Conservation (phyloP, 2,329 filamentous ascomycete species). For the Aspergillus candidus region DNA sequence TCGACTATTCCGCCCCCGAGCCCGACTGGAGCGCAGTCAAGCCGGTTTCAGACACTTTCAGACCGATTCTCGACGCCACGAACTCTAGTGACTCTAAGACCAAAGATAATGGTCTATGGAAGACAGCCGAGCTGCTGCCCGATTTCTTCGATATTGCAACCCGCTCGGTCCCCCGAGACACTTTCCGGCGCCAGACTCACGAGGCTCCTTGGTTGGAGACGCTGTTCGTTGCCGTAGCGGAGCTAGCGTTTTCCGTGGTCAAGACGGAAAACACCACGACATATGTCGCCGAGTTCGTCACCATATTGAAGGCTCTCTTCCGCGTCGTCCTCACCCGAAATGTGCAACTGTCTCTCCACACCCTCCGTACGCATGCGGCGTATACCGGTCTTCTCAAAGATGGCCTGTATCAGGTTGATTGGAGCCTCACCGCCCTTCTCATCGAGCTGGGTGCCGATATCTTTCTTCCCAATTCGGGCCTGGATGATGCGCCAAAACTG, state of each 20-base stretch:
- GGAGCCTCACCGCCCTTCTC: constrained; percentile 38
- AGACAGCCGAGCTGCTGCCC: constrained; percentile 31
- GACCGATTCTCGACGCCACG: constrained; percentile 20
- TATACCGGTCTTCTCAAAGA: constrained; percentile 37
- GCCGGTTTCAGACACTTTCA: constrained; percentile 31
- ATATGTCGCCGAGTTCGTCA: constrained; percentile 26
- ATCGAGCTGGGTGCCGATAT: constrained; percentile 39
- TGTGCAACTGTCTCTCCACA: constrained; percentile 36
- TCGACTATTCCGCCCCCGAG: constrained; percentile 29
- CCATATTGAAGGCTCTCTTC: constrained; percentile 33
- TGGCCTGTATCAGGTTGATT: constrained; percentile 29
- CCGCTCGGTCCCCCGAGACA: constrained; percentile 40
- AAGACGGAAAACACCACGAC: constrained; percentile 22
- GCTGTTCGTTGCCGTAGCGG: constrained; percentile 40
- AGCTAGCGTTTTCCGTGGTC: constrained; percentile 33
- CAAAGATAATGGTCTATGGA: constrained; percentile 19
- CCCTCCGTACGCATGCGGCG: constrained; percentile 35
- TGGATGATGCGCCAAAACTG: constrained; percentile 31
- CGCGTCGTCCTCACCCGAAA: constrained; percentile 34
- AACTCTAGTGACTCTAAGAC: constrained; percentile 3
- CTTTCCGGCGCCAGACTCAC: constrained; percentile 37
- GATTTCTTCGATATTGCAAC: constrained; percentile 43
- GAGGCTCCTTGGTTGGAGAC: constrained; percentile 48
- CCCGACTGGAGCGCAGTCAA: constrained; percentile 31
- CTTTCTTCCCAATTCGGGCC: constrained; percentile 40